Evolutionary conservation across 2,329 filamentous ascomycete species (phyloP), one percentile per base, ranked within the genome.

Genomic region (Cladosporium sp.): DNA sequence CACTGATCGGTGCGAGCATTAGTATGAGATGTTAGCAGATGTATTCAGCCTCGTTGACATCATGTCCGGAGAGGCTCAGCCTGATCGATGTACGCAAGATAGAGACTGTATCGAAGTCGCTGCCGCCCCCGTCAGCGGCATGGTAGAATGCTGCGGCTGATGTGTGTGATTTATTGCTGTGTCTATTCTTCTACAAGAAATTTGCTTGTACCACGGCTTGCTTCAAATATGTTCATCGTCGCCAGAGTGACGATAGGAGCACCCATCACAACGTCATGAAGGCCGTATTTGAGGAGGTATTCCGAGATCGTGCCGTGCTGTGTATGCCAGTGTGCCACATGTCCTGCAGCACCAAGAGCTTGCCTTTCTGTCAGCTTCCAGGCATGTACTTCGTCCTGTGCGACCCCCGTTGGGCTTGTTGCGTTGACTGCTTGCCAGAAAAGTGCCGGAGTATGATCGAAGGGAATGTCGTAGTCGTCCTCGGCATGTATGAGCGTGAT

Each of bases 191-290:
- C 22, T 27, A 27, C 9, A 9, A 5, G 22, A 27, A 9, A 27
- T 39, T 13, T 20, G 17, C 19, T n/a, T n/a, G n/a, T n/a, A n/a
- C n/a, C n/a, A n/a, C n/a, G n/a, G n/a, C n/a, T n/a, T 8, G 15
- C 50, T 47, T 70, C 62, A 53, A 82, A 78, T 0, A 73, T 73
- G 7, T 71, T 67, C 58, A 74, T 69, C 7, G 82, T 68, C 2
- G 79, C 79, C 51, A 78, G 58, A 36, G 73, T 76, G 0, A 80
- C 71, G 4, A 79, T 68, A 1, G 78, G 77, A 61, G 80, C 78
- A 3, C 74, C 74, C 80, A 83, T 82, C 43, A 80, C 73, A 29
- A 73, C 69, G 63, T 83, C 80, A 50, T 83, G 80, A 13, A 80
- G 60, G 0, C 80, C 80, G 56, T 76, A 74, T 61, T 78, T 79